Percentiles rank a stretch among this genome's conserved stretches.
These are phyloP conservation scores for Penicillium mononematosum DNA, from an alignment of 495 filamentous ascomycete species.

Conservation along the genomic window DNA sequence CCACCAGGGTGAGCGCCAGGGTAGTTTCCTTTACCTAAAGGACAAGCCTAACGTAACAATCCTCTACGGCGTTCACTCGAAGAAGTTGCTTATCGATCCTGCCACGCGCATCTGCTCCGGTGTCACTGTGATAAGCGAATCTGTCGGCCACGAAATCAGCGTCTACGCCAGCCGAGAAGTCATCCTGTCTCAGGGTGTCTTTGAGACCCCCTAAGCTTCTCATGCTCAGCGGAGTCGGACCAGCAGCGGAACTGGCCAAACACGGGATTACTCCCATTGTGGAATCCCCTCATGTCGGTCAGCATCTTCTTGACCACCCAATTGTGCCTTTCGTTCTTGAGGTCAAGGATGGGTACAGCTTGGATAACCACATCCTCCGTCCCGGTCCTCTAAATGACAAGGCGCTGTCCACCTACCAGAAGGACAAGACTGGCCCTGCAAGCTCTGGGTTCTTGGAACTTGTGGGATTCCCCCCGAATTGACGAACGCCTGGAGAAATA, in stretches of 20 bases:
- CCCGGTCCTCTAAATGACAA: slow-evolving; percentile 45
- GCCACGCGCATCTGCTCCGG: slow-evolving; percentile 33
- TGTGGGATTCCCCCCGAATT: slow-evolving; percentile 55
- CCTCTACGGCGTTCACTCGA: slow-evolving; percentile 47
- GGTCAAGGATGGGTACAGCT: slow-evolving; percentile 53
- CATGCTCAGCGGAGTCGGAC: slow-evolving; percentile 49
- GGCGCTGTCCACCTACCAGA: slow-evolving; percentile 46
- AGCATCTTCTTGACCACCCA: slow-evolving; percentile 59
- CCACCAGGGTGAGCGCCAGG: slow-evolving; percentile 56
- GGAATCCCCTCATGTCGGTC: slow-evolving; percentile 51
- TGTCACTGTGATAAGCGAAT: slow-evolving; percentile 50
- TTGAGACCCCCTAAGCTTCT: slow-evolving; percentile 49
- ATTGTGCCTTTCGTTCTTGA: slow-evolving; percentile 54
- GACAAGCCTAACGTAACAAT: slow-evolving; percentile 58
- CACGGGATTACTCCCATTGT: slow-evolving; percentile 49
- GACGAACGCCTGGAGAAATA: slow-evolving; percentile 47
- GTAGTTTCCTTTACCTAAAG: slow-evolving; percentile 51
- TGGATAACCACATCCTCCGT: slow-evolving; percentile 56
- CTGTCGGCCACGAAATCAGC: slow-evolving; percentile 18
- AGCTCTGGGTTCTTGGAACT: slow-evolving; percentile 54
- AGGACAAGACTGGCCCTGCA: slow-evolving; percentile 50
- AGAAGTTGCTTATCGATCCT: slow-evolving; percentile 54
- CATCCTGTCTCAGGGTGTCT: slow-evolving; percentile 44
- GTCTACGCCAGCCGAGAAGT: slow-evolving; percentile 46
- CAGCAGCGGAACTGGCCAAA: slow-evolving; percentile 43